Percentiles rank a stretch among this genome's conserved stretches.
phyloP scores from a whole-genome alignment of 208 protist genomes.

The Leishmania martiniquensis region DNA sequence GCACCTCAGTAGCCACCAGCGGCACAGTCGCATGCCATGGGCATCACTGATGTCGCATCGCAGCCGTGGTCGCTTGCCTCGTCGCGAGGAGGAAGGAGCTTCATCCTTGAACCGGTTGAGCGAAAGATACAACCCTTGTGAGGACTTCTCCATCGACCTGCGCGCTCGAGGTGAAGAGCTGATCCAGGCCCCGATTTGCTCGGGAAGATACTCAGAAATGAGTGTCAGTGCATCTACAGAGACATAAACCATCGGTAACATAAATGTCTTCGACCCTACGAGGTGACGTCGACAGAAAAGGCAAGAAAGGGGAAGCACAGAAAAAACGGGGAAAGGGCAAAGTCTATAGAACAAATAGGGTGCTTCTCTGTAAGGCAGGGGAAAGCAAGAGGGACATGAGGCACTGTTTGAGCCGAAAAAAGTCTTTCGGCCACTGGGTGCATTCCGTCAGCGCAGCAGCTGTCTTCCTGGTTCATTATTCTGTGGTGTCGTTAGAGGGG shows the following conservation, averaged over 20 bases:
- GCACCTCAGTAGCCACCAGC: slow-evolving; percentile 34
- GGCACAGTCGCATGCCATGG: slow-evolving; percentile 12
- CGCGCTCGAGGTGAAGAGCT: slow-evolving; percentile 12
- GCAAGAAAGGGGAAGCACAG: not conserved
- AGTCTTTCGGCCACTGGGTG: not conserved
- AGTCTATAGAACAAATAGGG: not conserved
- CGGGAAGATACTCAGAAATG: slow-evolving; percentile 20
- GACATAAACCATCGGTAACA: not conserved
- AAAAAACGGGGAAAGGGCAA: not conserved
- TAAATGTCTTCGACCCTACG: not conserved
- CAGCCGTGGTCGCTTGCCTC: slow-evolving; percentile 3
- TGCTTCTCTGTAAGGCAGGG: not conserved
- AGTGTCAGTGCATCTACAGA: slow-evolving; percentile 1
- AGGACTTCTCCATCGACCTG: slow-evolving; percentile 8
- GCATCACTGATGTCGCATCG: slow-evolving; percentile 21
- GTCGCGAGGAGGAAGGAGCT: not conserved
- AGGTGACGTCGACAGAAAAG: not conserved
- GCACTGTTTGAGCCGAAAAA: not conserved
- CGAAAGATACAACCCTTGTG: slow-evolving; percentile 15
- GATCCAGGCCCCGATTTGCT: slow-evolving; percentile 4
- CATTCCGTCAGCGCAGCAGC: not conserved
- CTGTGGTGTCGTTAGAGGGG: not conserved
- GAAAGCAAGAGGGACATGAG: not conserved
- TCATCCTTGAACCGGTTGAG: slow-evolving; percentile 9
- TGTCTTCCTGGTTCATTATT: not conserved